Conservation (phyloP, 2,329 filamentous ascomycete species). For the Phoma sp. region DNA sequence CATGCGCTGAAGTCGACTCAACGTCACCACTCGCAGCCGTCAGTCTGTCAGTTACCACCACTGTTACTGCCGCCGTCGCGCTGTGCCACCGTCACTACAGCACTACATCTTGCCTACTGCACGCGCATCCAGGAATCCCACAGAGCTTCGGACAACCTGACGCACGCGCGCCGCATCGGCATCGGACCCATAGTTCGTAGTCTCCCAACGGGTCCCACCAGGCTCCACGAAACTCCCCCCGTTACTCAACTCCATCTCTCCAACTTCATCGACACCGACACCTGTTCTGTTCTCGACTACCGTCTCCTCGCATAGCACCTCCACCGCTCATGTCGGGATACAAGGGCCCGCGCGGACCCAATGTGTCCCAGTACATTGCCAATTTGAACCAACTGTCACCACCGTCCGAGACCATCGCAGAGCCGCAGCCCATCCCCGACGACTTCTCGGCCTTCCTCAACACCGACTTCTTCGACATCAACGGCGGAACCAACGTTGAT, state of each 20-base stretch:
- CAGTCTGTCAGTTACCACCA: constrained; percentile 4
- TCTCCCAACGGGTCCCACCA: constrained; percentile 14
- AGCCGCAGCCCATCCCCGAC: constrained; percentile 49
- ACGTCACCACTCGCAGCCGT: constrained; percentile 18
- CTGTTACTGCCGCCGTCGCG: neutral
- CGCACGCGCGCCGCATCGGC: constrained; percentile 22
- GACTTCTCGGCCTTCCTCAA: constrained; percentile 63
- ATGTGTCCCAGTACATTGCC: constrained; percentile 88
- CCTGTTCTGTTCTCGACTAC: constrained; percentile 8
- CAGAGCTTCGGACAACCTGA: constrained; percentile 15
- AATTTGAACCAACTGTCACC: constrained; percentile 76
- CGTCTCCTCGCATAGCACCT: constrained; percentile 9
- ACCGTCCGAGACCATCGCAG: constrained; percentile 34
- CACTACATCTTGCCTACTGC: constrained; percentile 2
- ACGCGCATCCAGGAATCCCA: neutral
- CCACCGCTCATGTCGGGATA: constrained; percentile 69
- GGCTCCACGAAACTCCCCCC: constrained; percentile 24
- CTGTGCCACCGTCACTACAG: neutral
- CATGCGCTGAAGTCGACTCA: constrained; percentile 14
- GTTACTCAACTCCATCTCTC: constrained; percentile 21
- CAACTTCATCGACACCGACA: constrained; percentile 6
- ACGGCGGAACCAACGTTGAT: constrained; percentile 49
- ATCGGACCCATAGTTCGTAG: constrained; percentile 12
- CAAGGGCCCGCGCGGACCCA: constrained; percentile 78
- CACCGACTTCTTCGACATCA: constrained; percentile 71